Conservation (phyloP, 768 basidiomycete species). For the Lactifluus rugatus region DNA sequence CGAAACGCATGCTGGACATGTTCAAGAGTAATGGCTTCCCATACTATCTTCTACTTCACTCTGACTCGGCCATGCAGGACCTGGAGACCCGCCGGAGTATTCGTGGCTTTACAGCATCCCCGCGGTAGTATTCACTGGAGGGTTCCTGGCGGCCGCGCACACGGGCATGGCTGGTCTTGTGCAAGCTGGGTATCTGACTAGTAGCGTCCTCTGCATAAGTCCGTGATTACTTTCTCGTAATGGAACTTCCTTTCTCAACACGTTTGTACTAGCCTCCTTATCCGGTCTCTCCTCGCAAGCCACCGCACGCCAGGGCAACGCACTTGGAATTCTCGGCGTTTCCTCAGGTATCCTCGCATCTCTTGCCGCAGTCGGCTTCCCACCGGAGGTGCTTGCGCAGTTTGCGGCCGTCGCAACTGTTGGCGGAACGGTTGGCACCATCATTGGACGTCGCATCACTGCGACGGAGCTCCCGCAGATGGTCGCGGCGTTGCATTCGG, state of each 20-base stretch:
- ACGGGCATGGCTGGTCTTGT: slow-evolving; percentile 81
- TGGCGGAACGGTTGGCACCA: slow-evolving; percentile 59
- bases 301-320: slow-evolving; percentile 82
- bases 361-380: slow-evolving; percentile 74
- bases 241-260: not conserved
- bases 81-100: slow-evolving; percentile 82
- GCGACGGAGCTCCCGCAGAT: slow-evolving; percentile 84
- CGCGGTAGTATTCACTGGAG: slow-evolving; percentile 73
- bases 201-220: slow-evolving; percentile 83
- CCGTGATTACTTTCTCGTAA: slow-evolving; percentile 1
- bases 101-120: slow-evolving; percentile 75
- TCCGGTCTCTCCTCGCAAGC: slow-evolving; percentile 71
- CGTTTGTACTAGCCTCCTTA: slow-evolving; percentile 45
- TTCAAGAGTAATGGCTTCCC: slow-evolving; percentile 55
- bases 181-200: slow-evolving; percentile 79
- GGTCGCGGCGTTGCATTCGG: slow-evolving; percentile 73
- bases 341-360: slow-evolving; percentile 73
- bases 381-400: slow-evolving; percentile 62
- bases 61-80: slow-evolving; percentile 35
- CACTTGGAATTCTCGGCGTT: slow-evolving; percentile 80
- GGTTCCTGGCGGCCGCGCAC: slow-evolving; percentile 71
- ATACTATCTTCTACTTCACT: not conserved
- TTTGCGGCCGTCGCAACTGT: slow-evolving; percentile 68
- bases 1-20: slow-evolving; percentile 89
- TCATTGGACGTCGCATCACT: slow-evolving; percentile 75